Base-by-base conservation (phyloP, 805 yeast species). In the Tetrapisispora pingtungensis region DNA sequence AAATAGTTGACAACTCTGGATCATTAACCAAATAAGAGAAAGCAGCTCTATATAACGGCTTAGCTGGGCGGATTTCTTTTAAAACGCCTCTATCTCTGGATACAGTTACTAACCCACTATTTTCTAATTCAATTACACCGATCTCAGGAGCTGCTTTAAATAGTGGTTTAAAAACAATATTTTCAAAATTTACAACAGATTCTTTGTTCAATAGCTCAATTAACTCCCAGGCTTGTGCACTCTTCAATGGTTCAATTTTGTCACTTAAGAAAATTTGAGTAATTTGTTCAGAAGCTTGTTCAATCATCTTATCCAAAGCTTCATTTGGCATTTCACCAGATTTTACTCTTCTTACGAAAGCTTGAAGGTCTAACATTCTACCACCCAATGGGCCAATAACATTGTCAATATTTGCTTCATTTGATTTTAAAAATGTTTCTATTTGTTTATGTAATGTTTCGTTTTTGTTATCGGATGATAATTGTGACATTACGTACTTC, bases 351-450 rank as follows among this genome's bases (percentile, higher is more conserved):
- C 97, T 75, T 1, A 83, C 83, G 64, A 86, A 88, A 26, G 90
- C 81, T 63, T 93, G 96, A 42, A 93, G 70, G 61, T 93, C 98
- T 37, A 88, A 71, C 89, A 90, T 84, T 49, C 98, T 78, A 34
- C 98, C 98, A 18, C 98, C 98, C 24, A 93, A 65, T 12, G 95
- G 94, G 24, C 68, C 77, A 30, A 89, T 65, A 28, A 80, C 73
- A 5, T 66, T 63, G 20, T 77, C 80, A 20, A 88, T 69, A 10
- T 70, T 71, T 10, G 31, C 36, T 7, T 61, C 58, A 6, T 58
- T 62, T 5, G 53, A 15, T 15, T 28, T 40, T 4, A 31, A 27
- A n/a, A 56, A 33, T 8, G 36, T 4, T 32, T 32, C 14, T 10
- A 10, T 12, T 22, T 32, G n/a, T 1, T 5, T 10, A 15, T 39